Percentiles rank a stretch among this genome's conserved stretches.
These are phyloP conservation scores for Leishmania tarentolae DNA, from an alignment of 208 protist genomes.

Conservation along the genomic window DNA sequence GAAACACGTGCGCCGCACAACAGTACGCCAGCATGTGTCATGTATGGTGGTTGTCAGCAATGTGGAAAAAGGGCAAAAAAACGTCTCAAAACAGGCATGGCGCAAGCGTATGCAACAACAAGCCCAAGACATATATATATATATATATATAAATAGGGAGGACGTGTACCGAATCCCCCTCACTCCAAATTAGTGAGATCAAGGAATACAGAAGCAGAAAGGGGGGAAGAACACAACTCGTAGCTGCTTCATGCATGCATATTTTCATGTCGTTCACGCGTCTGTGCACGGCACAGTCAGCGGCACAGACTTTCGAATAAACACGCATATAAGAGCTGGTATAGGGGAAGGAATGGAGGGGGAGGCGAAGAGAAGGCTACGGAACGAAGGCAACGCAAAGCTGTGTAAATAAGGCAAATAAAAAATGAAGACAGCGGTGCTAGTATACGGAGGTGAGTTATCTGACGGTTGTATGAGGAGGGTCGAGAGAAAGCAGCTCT, in stretches of 20 bases:
- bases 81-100: neutral
- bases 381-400: neutral
- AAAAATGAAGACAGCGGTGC: neutral
- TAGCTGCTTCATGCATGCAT: neutral
- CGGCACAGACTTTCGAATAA: neutral
- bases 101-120: neutral
- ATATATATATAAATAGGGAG: conserved; percentile 17
- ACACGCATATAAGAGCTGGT: neutral
- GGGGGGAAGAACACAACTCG: neutral
- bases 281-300: neutral
- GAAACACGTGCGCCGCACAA: neutral
- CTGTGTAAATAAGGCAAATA: neutral
- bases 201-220: neutral
- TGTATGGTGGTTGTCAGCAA: neutral
- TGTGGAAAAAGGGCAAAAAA: neutral
- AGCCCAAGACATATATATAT: conserved; percentile 10
- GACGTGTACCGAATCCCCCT: neutral
- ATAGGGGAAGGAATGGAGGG: neutral
- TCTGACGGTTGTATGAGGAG: neutral
- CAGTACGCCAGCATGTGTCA: neutral
- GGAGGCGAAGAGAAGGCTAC: neutral
- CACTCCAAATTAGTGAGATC: neutral
- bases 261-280: neutral
- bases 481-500: neutral
- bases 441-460: neutral